Evolutionary conservation across 768 basidiomycete species (phyloP).

Genomic region (Macrolepiota fuliginosa): DNA sequence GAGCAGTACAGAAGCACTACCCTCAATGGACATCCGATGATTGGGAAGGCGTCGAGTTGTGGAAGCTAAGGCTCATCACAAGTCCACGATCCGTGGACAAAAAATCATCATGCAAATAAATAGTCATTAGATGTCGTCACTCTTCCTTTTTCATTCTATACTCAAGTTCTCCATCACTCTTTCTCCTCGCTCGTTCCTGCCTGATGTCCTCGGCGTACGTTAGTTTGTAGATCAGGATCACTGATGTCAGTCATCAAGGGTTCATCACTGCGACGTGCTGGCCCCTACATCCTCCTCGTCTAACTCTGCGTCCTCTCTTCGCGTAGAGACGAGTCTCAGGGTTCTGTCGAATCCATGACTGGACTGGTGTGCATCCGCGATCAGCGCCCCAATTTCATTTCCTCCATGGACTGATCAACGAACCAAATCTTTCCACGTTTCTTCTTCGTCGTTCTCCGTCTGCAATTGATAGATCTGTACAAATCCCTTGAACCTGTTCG

Average conservation of each 20-base stretch:
- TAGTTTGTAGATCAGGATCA: slow-evolving; percentile 1
- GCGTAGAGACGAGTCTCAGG: slow-evolving; percentile 53
- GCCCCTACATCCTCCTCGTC: slow-evolving; percentile 10
- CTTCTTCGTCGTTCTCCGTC: slow-evolving; percentile 79
- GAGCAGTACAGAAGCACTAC: slow-evolving; percentile 56
- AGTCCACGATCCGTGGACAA: slow-evolving; percentile 13
- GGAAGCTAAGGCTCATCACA: slow-evolving; percentile 47
- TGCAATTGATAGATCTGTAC: slow-evolving; percentile 84
- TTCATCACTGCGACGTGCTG: slow-evolving; percentile 7
- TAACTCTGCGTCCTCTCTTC: slow-evolving; percentile 48
- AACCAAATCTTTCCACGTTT: slow-evolving; percentile 83
- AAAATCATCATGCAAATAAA: slow-evolving; percentile 1
- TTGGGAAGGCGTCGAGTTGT: slow-evolving; percentile 83
- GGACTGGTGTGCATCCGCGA: slow-evolving; percentile 36
- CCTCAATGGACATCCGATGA: slow-evolving; percentile 62
- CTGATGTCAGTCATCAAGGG: slow-evolving; percentile 12
- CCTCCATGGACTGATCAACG: slow-evolving; percentile 20
- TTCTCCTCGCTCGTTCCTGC: slow-evolving; percentile 9
- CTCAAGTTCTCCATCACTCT: neutral
- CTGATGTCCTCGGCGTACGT: slow-evolving; percentile 12
- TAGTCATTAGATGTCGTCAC: slow-evolving; percentile 14
- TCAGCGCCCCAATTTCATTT: slow-evolving; percentile 4
- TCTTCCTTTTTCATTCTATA: neutral
- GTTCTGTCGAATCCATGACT: slow-evolving; percentile 75
- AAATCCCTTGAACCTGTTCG: slow-evolving; percentile 70